Evolutionary conservation across 805 yeast species (phyloP).

Genomic region (Tetrapisispora arboricola): DNA sequence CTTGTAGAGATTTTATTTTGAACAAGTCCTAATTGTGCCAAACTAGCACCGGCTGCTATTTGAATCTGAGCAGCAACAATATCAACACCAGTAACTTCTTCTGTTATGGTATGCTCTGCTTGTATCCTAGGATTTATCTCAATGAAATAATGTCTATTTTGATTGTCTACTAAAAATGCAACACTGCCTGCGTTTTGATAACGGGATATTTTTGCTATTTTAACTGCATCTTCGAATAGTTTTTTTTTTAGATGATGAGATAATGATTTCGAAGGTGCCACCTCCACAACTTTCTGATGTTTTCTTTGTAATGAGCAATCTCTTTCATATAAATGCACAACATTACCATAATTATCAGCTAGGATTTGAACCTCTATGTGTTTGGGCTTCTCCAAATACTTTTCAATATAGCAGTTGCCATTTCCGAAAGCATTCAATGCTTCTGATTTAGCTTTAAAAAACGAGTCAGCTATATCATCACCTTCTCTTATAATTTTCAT

Average conservation of each 20-base stretch:
- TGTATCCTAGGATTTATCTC: constrained; percentile 96
- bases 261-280: constrained; percentile 90
- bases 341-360: constrained; percentile 89
- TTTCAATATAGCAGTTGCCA: constrained; percentile 93
- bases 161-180: constrained; percentile 83
- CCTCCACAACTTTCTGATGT: constrained; percentile 95
- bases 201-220: constrained; percentile 71
- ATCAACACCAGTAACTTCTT: constrained; percentile 95
- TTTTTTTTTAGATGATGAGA: constrained; percentile 77
- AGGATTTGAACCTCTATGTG: constrained; percentile 93
- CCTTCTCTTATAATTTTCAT: constrained; percentile 97
- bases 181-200: constrained; percentile 97
- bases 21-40: constrained; percentile 77
- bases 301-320: constrained; percentile 98
- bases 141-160: constrained; percentile 90
- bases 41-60: constrained; percentile 93
- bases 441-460: constrained; percentile 83
- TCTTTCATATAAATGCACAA: constrained; percentile 87
- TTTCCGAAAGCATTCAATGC: constrained; percentile 93
- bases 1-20: constrained; percentile 91
- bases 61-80: constrained; percentile 97
- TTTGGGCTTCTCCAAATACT: constrained; percentile 87
- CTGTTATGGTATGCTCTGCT: constrained; percentile 96
- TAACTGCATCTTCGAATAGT: constrained; percentile 86
- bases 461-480: constrained; percentile 82